Conservation (phyloP, 1,284 basidiomycete species). For the Ustilago crameri region DNA sequence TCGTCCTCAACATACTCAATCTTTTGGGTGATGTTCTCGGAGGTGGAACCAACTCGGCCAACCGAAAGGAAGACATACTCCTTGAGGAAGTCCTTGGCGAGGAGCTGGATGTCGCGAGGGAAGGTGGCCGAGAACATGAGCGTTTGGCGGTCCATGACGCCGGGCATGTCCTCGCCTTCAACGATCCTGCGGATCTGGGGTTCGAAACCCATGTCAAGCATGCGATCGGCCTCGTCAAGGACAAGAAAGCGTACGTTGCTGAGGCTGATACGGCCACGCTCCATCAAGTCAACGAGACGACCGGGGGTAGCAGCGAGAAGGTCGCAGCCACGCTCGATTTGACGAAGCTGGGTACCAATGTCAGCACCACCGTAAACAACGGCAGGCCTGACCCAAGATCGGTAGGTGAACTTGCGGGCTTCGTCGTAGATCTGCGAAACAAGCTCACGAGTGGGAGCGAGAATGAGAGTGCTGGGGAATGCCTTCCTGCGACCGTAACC, state of each 20-base stretch:
- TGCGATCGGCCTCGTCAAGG: conserved; percentile 98
- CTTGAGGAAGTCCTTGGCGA: conserved; percentile 86
- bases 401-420: conserved; percentile 98
- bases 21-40: conserved; percentile 98
- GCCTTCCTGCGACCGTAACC: conserved; percentile 84
- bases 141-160: conserved; percentile 89
- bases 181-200: conserved; percentile 99
- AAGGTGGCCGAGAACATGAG: conserved; percentile 99
- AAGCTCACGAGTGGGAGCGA: conserved; percentile 97
- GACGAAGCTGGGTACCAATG: conserved; percentile 92
- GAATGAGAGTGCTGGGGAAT: conserved; percentile 92
- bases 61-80: conserved; percentile 97
- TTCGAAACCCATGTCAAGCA: conserved; percentile 99
- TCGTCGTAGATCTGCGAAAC: conserved; percentile 99
- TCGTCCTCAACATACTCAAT: conserved; percentile 97
- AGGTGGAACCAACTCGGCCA: conserved; percentile 96
- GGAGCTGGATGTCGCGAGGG: conserved; percentile 97
- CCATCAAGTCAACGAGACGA: conserved; percentile 97
- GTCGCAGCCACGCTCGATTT: conserved; percentile 96
- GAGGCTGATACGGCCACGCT: conserved; percentile 95
- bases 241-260: conserved; percentile 98
- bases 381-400: conserved; percentile 98
- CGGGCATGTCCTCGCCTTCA: conserved; percentile 98
- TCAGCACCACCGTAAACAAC: conserved; percentile 99
- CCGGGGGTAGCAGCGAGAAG: conserved; percentile 97